Conservation (phyloP, 768 basidiomycete genomes). For the Suillus subaureus region DNA sequence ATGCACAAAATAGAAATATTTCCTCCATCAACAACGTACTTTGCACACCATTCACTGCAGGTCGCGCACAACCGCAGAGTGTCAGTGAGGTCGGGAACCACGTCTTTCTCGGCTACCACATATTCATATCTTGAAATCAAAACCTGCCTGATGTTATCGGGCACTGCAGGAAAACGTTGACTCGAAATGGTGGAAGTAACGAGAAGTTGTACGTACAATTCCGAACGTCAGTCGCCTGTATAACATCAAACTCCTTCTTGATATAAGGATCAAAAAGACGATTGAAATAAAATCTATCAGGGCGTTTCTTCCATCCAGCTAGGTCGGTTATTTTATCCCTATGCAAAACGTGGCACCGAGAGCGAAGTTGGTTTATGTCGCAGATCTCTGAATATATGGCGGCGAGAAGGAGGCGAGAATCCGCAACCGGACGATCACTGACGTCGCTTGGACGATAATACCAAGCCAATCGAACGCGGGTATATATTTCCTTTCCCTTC, state of each 20-base stretch:
- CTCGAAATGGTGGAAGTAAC: slow-evolving; percentile 20
- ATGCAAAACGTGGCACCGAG: slow-evolving; percentile 92
- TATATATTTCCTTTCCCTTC: slow-evolving; percentile 67
- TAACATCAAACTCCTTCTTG: slow-evolving; percentile 97
- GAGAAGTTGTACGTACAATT: slow-evolving; percentile 66
- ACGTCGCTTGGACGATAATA: slow-evolving; percentile 98
- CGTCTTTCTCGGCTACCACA: slow-evolving; percentile 92
- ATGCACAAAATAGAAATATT: slow-evolving; percentile 16
- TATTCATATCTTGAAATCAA: slow-evolving; percentile 89
- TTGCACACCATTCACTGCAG: slow-evolving; percentile 88
- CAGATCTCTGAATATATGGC: slow-evolving; percentile 97
- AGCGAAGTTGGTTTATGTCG: slow-evolving; percentile 91
- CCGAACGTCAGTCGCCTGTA: slow-evolving; percentile 80
- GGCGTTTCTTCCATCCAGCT: slow-evolving; percentile 89
- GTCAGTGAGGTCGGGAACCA: slow-evolving; percentile 89
- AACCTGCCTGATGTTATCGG: slow-evolving; percentile 75
- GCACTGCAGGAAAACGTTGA: slow-evolving; percentile 53
- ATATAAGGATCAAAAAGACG: slow-evolving; percentile 97
- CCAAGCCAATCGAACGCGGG: slow-evolving; percentile 90
- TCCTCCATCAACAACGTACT: slow-evolving; percentile 48
- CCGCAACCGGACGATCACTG: slow-evolving; percentile 86
- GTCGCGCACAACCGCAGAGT: slow-evolving; percentile 80
- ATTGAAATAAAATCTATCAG: slow-evolving; percentile 96
- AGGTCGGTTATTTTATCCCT: slow-evolving; percentile 94
- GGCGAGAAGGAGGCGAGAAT: slow-evolving; percentile 89